Conservation (phyloP, 73 alveolate genomes). For the Symbiodinium pilosum region DNA sequence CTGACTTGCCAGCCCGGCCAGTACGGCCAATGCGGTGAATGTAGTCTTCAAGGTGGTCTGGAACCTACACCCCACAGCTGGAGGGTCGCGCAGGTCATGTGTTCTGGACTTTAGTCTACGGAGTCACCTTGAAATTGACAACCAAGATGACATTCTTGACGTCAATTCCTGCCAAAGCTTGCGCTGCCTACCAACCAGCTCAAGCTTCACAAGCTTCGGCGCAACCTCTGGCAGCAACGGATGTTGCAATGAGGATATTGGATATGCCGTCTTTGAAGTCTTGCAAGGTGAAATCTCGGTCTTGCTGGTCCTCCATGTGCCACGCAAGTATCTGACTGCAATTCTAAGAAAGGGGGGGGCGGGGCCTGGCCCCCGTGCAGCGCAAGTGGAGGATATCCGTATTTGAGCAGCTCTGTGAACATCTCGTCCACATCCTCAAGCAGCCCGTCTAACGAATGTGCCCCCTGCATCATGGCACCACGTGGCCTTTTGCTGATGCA, state of each 20-base stretch:
- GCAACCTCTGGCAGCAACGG: conserved; percentile 98
- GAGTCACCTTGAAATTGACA: conserved; percentile 97
- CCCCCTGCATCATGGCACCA: not conserved
- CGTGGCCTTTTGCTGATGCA: conserved; percentile 96
- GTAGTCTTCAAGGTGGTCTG: conserved; percentile 99
- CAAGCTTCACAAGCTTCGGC: not conserved
- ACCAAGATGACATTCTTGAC: conserved; percentile 97
- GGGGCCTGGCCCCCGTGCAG: conserved; percentile 99
- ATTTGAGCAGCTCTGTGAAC: conserved; percentile 97
- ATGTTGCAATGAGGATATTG: conserved; percentile 98
- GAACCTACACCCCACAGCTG: conserved; percentile 71
- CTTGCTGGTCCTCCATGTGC: conserved; percentile 95
- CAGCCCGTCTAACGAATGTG: not conserved
- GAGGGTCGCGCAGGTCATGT: too few relatives aligned
- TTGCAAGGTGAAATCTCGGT: conserved; percentile 98
- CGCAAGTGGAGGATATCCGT: conserved; percentile 97
- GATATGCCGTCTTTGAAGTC: conserved; percentile 98
- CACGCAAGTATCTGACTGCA: not conserved
- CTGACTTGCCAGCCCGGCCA: conserved; percentile 98
- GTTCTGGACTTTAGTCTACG: too few relatives aligned
- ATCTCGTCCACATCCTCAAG: conserved; percentile 98
- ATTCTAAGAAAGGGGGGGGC: too few relatives aligned
- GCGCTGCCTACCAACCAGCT: too few relatives aligned
- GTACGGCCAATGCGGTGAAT: conserved; percentile 99
- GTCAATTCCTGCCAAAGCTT: conserved; percentile 95